These are phyloP conservation scores for Amaranthus tricolor DNA, from an alignment of 179 eudicot genomes.

Conservation along the genomic window DNA sequence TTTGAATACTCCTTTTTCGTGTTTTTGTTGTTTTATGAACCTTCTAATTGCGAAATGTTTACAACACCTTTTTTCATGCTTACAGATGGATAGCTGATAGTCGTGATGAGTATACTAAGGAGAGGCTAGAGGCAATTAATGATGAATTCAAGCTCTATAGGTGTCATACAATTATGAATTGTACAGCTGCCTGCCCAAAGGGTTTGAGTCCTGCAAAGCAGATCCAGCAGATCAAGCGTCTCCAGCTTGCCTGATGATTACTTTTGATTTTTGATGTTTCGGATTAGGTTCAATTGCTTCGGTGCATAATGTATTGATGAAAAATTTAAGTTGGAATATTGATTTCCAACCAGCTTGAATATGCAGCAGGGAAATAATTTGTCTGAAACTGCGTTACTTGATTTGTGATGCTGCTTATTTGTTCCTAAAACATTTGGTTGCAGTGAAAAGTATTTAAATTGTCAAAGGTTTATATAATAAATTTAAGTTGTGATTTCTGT, in stretches of 20 bases:
- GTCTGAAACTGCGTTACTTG: neutral
- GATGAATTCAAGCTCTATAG: constrained; percentile 98
- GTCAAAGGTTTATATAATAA: constrained; percentile 4
- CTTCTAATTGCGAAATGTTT: neutral
- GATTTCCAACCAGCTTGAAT: constrained; percentile 3
- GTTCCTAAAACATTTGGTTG: neutral
- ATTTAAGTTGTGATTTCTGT: constrained; percentile 2
- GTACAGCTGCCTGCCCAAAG: constrained; percentile 95
- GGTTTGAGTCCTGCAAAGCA: constrained; percentile 95
- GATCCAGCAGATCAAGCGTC: constrained; percentile 82
- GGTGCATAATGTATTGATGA: neutral
- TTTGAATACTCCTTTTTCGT: neutral
- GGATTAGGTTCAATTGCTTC: neutral
- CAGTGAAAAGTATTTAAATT: neutral
- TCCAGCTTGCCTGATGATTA: constrained; percentile 35
- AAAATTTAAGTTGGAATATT: neutral
- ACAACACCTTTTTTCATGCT: neutral
- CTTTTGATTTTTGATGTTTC: neutral
- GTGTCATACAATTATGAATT: constrained; percentile 94
- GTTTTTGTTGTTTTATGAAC: neutral
- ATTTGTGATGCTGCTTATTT: neutral
- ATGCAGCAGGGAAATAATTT: constrained; percentile 12
- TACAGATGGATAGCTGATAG: constrained; percentile 99
- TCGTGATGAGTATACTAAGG: constrained; percentile 94
- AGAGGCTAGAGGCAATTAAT: constrained; percentile 79